A percentile compares a stretch with the other conserved stretches of the same genome.
Conservation (phyloP, 306 rosid genomes). For the Albizia julibrissin region DNA sequence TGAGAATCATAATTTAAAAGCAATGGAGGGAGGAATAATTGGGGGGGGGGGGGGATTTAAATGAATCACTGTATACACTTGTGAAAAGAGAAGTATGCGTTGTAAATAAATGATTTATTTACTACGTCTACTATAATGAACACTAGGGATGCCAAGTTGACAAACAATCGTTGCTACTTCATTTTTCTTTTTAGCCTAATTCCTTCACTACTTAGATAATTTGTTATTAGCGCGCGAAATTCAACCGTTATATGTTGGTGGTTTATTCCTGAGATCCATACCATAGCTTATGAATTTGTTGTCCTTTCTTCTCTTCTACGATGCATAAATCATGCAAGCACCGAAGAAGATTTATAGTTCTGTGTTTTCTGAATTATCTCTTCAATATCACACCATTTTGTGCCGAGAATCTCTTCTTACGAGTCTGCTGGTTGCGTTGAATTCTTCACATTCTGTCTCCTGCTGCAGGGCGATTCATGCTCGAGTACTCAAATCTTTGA, state of each 20-base stretch:
- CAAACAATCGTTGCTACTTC: no score
- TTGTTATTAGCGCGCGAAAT: not conserved
- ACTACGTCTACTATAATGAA: not conserved
- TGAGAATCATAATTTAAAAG: no score
- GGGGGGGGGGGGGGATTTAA: no score
- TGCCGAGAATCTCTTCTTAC: slow-evolving; percentile 47
- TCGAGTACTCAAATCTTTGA: slow-evolving; percentile 56
- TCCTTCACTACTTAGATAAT: not conserved
- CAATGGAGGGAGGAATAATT: no score
- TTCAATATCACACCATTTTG: slow-evolving; percentile 32
- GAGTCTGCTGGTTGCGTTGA: slow-evolving; percentile 46
- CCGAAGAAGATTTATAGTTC: not conserved
- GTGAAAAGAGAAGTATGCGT: no score
- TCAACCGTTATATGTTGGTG: slow-evolving; percentile 9
- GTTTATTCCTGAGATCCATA: slow-evolving; percentile 15
- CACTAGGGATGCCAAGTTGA: no score
- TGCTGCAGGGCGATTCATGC: slow-evolving; percentile 62
- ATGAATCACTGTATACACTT: no score
- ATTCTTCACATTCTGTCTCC: slow-evolving; percentile 49
- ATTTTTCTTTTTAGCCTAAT: not conserved
- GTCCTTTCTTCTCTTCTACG: not conserved
- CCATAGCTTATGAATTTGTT: not conserved
- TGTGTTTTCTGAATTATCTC: slow-evolving; percentile 18
- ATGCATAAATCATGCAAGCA: not conserved
- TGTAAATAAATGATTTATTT: not conserved